A percentile compares a stretch with the other conserved stretches of the same genome.
phyloP scores from a whole-genome alignment of 176 grass and related monocot species.

The Echinochloa phyllopogon region DNA sequence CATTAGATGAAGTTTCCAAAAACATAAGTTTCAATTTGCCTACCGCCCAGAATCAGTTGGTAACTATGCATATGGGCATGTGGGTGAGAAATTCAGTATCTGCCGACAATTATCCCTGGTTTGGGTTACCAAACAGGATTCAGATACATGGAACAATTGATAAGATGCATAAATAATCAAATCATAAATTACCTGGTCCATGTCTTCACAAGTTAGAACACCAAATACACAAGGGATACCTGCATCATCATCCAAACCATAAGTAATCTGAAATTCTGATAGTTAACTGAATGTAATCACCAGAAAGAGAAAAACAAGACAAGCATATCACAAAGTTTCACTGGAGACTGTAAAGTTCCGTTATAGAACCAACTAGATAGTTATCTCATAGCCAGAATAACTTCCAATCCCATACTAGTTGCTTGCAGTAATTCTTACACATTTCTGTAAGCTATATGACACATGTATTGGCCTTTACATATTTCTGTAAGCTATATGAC shows the following conservation, averaged over 20 bases:
- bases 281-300: constrained; percentile 23
- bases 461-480: not conserved
- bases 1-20: not conserved
- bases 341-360: not conserved
- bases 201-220: constrained; percentile 98
- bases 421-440: not conserved
- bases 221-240: constrained; percentile 90
- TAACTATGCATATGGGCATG: not conserved
- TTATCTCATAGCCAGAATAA: not conserved
- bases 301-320: not conserved
- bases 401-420: not conserved
- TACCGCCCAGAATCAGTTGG: not conserved
- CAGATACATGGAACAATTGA: not conserved
- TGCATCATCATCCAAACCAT: constrained; percentile 41
- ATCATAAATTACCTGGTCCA: constrained; percentile 84
- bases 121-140: not conserved
- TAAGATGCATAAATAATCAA: constrained; percentile 17
- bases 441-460: not conserved
- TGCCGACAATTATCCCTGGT: not conserved
- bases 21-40: not conserved
- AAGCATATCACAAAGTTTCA: not conserved
- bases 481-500: not conserved
- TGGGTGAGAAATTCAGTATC: not conserved
- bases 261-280: constrained; percentile 33
- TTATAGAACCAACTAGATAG: not conserved